Evolutionary conservation across 805 yeast genomes (phyloP).

Genomic region (Teunomyces panamensis): DNA sequence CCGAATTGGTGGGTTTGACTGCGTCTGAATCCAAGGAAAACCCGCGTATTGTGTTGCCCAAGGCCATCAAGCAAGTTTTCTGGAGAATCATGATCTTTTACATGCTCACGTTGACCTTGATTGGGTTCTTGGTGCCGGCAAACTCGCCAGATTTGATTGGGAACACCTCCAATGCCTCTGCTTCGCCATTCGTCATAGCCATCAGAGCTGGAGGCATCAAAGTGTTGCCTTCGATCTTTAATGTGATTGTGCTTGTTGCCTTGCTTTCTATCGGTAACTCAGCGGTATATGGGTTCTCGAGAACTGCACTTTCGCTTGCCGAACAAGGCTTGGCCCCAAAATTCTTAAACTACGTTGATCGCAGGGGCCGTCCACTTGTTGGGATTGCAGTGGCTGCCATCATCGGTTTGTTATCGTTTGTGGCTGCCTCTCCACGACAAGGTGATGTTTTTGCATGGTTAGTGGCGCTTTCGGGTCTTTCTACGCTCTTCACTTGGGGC

Average conservation of each 20-base stretch:
- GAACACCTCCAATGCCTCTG: constrained; percentile 28
- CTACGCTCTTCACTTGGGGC: constrained; percentile 29
- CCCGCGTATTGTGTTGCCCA: constrained; percentile 38
- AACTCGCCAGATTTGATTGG: constrained; percentile 23
- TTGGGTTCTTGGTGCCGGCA: constrained; percentile 39
- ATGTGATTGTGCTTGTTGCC: constrained; percentile 40
- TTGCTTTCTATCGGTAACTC: constrained; percentile 43
- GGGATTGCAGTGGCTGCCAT: constrained; percentile 33
- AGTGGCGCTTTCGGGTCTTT: constrained; percentile 25
- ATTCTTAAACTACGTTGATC: constrained; percentile 34
- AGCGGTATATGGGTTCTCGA: constrained; percentile 42
- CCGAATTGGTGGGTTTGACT: constrained; percentile 40
- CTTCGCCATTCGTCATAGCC: constrained; percentile 44
- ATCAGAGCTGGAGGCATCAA: constrained; percentile 39
- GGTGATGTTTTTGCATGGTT: constrained; percentile 33
- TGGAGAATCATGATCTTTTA: constrained; percentile 41
- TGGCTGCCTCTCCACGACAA: constrained; percentile 38
- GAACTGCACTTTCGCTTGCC: constrained; percentile 39
- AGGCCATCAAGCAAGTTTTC: constrained; percentile 42
- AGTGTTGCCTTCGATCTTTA: constrained; percentile 42
- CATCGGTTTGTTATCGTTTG: constrained; percentile 38
- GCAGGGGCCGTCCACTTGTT: constrained; percentile 38
- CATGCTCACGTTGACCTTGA: constrained; percentile 38
- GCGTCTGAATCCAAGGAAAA: constrained; percentile 34
- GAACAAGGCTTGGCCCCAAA: constrained; percentile 41